Base-by-base conservation (phyloP, 2,329 filamentous ascomycete species). In the Pseudogymnoascus sp. region DNA sequence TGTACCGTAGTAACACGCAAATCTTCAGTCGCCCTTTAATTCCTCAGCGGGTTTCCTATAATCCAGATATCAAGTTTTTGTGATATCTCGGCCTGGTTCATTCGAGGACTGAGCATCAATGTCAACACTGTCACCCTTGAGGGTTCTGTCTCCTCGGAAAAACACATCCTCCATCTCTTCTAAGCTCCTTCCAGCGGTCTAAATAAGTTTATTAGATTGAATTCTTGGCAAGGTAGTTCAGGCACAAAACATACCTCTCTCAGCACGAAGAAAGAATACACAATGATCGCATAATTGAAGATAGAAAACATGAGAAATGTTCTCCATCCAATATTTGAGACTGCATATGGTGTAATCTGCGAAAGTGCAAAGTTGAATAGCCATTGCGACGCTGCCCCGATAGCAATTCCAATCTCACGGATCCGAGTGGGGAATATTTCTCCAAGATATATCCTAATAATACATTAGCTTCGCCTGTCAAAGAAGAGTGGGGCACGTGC, bases 81-180 rank as follows among this genome's bases (percentile, higher is more conserved):
- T 18, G 23, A 28, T 48, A 48, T 52, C 41, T 2, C 30, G 28
- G 4, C 33, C 41, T 18, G 41, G 41, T 18, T 52, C 41, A 18
- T 52, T 28, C 23, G 41, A 52, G 4, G 23, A 52, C 23, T 52
- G 41, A 30, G 65, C 6, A 86, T 96, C 30, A 88, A 92, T 61
- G 92, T 95, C 59, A 97, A 97, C 73, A 92, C 92, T 4, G 92
- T 99, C 10, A 95, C 92, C 0, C 74, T 97, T 10, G 92, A 97
- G 69, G 94, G 94, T n/a, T 92, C 88, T 59, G 88, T 99, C 62
- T 18, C 41, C 41, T 9, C 23, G 23, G 41, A 30, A 52, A 18
- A 52, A 52, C 2, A 52, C 41, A 8, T 52, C 41, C 12, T 52
- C 41, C 41, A 52, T 52, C 41, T 52, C 41, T 30, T 52, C 41